These are phyloP conservation scores for Anisodus acutangulus DNA, from an alignment of 257 asterid genomes.

Conservation along the genomic window DNA sequence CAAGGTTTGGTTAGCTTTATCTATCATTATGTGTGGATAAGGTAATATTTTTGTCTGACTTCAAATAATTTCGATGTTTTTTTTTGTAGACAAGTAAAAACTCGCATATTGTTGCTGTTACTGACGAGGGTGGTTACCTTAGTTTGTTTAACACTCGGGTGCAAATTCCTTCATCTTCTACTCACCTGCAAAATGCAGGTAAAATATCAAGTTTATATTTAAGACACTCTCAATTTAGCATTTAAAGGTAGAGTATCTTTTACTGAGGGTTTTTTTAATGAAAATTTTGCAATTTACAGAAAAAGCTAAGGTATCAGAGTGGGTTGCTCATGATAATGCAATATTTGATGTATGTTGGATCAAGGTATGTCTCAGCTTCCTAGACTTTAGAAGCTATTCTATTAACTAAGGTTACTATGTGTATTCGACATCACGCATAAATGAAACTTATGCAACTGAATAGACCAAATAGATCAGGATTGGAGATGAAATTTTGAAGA, in stretches of 20 bases:
- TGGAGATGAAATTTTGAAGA: not conserved
- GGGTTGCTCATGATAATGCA: constrained; percentile 90
- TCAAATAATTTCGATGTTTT: too few relatives aligned
- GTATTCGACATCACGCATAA: not conserved
- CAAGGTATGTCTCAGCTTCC: constrained; percentile 20
- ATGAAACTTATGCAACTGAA: not conserved
- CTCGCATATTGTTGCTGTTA: constrained; percentile 65
- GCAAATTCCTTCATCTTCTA: constrained; percentile 52
- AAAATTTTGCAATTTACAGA: constrained; percentile 47
- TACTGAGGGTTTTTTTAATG: not conserved
- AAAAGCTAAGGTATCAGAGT: constrained; percentile 60
- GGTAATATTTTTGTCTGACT: not conserved
- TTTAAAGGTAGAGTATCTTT: not conserved
- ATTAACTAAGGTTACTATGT: not conserved
- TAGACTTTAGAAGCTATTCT: not conserved
- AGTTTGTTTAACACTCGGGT: constrained; percentile 63
- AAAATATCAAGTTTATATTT: not conserved
- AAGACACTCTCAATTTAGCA: not conserved
- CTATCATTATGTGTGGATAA: not conserved
- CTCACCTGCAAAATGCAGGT: constrained; percentile 70
- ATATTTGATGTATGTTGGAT: constrained; percentile 54
- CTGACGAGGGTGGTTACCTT: constrained; percentile 81
- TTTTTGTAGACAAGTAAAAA: constrained; percentile 54
- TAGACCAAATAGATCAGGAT: constrained; percentile 2
- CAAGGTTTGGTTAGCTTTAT: constrained; percentile 53